Conservation (phyloP, 192 early-diverging fungal genomes). For the Paraglomus brasilianum region DNA sequence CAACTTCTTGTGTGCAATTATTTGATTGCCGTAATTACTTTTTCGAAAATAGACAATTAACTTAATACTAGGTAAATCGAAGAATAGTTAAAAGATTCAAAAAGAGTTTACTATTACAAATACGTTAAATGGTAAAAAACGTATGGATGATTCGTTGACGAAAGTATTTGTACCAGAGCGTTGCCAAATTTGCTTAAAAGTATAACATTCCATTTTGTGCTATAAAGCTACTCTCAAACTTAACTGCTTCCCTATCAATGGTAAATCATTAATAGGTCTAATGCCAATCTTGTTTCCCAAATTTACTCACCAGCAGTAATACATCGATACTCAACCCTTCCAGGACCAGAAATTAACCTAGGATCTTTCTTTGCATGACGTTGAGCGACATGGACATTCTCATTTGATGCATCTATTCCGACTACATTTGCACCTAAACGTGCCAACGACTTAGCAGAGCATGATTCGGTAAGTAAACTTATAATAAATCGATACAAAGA, state of each 20-base stretch:
- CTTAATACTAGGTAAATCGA: too few relatives aligned
- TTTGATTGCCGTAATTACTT: too few relatives aligned
- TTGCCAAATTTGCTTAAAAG: neutral
- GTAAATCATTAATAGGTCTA: slow-evolving; percentile 1
- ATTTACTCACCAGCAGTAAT: slow-evolving; percentile 57
- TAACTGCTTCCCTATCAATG: neutral
- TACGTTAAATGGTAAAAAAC: too few relatives aligned
- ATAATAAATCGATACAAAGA: neutral
- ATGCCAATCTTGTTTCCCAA: slow-evolving; percentile 28
- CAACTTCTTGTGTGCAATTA: too few relatives aligned
- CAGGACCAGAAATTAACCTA: slow-evolving; percentile 46
- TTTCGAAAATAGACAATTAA: too few relatives aligned
- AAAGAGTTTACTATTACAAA: too few relatives aligned
- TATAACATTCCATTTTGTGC: neutral
- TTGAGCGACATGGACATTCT: slow-evolving; percentile 80
- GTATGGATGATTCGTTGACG: too few relatives aligned
- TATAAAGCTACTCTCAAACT: neutral
- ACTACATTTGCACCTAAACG: slow-evolving; percentile 70
- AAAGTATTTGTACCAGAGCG: too few relatives aligned
- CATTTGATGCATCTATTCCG: slow-evolving; percentile 83
- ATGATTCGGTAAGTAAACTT: neutral
- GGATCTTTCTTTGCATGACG: slow-evolving; percentile 73
- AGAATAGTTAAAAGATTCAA: too few relatives aligned
- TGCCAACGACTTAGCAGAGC: slow-evolving; percentile 57
- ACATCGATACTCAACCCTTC: slow-evolving; percentile 59